Percentiles rank a stretch among this genome's conserved stretches.
Conservation (phyloP, 345 rosid genomes). For the Citrus mangshanensis region DNA sequence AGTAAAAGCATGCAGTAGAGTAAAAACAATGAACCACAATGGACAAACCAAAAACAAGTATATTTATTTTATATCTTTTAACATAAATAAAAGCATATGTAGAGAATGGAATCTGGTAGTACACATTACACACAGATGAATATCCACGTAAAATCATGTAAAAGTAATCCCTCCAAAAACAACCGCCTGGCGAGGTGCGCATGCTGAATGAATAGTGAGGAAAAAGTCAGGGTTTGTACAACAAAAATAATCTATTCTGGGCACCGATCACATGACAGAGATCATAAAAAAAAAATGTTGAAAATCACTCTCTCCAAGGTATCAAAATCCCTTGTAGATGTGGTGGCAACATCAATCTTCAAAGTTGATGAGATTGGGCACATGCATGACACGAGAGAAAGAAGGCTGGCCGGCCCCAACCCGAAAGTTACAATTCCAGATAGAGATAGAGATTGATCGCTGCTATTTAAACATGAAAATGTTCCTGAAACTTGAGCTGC, state of each 20-base stretch:
- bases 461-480: neutral
- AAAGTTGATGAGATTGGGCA: slow-evolving; percentile 12
- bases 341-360: slow-evolving; percentile 11
- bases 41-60: too few relatives aligned
- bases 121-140: neutral
- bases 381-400: slow-evolving; percentile 4
- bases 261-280: neutral
- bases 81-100: too few relatives aligned
- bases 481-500: slow-evolving; percentile 4
- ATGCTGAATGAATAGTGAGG: neutral
- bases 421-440: slow-evolving; percentile 15
- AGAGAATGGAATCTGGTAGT: neutral
- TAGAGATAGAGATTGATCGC: slow-evolving; percentile 1
- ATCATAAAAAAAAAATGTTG: neutral
- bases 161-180: neutral
- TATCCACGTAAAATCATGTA: neutral
- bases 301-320: neutral
- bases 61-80: too few relatives aligned
- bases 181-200: neutral
- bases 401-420: slow-evolving; percentile 18
- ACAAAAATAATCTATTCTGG: neutral
- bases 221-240: slow-evolving; percentile 4
- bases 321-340: neutral
- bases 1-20: too few relatives aligned
- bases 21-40: too few relatives aligned